Conservation (phyloP, 2,329 filamentous ascomycete genomes). For the Alternaria angustiovoidea region DNA sequence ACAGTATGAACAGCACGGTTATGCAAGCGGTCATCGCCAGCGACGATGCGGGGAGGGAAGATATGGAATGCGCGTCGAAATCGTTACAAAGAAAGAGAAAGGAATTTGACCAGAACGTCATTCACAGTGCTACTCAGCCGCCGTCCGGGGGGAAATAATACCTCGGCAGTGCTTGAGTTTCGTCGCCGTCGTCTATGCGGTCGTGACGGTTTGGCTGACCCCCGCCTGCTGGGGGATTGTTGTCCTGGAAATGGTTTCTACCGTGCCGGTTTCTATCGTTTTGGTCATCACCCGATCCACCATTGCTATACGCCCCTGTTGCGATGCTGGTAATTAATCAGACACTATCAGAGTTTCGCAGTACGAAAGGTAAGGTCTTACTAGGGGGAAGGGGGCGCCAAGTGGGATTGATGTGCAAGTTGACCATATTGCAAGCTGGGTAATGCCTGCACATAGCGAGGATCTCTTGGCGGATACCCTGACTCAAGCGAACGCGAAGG, state of each 20-base stretch:
- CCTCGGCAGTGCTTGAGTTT: not conserved
- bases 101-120: not conserved
- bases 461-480: not conserved
- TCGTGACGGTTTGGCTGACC: not conserved
- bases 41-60: not conserved
- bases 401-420: not conserved
- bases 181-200: not conserved
- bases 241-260: not conserved
- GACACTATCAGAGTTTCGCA: no score
- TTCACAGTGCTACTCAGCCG: not conserved
- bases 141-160: not conserved
- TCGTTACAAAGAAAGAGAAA: not conserved
- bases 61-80: not conserved
- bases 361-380: no score
- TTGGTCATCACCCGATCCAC: not conserved
- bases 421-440: not conserved
- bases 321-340: not conserved
- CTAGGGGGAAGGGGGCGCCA: no score
- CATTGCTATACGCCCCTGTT: not conserved
- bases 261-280: not conserved
- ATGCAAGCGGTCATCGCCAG: not conserved
- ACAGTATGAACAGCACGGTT: not conserved
- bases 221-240: not conserved
- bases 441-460: not conserved
- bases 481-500: not conserved